Conservation (phyloP, 257 asterid genomes). For the Plantago elongata region DNA sequence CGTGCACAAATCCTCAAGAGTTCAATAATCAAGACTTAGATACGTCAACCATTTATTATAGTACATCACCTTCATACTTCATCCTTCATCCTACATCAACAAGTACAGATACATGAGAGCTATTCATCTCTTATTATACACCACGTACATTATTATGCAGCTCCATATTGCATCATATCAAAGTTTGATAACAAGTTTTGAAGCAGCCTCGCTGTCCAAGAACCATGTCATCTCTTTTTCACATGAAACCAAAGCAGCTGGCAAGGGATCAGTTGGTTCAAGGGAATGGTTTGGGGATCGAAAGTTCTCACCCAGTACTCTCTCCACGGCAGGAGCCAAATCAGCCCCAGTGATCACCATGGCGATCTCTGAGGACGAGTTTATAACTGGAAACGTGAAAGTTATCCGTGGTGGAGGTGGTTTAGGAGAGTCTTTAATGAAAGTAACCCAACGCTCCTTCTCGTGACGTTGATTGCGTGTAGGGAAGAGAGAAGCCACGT, state of each 20-base stretch:
- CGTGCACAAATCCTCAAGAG: too few species aligned
- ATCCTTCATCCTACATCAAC: too few species aligned
- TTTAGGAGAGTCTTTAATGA: constrained; percentile 72
- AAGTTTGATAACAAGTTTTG: constrained; percentile 33
- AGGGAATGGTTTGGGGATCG: background rate
- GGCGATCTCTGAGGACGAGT: constrained; percentile 72
- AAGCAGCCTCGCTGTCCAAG: constrained; percentile 73
- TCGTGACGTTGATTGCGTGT: constrained; percentile 49
- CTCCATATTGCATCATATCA: background rate
- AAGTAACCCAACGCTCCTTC: constrained; percentile 73
- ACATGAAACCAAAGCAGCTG: constrained; percentile 50
- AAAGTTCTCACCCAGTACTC: constrained; percentile 27
- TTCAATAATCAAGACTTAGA: too few species aligned
- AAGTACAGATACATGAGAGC: too few species aligned
- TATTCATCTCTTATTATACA: too few species aligned
- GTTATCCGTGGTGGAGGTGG: constrained; percentile 87
- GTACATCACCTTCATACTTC: too few species aligned
- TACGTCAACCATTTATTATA: too few species aligned
- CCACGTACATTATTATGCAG: background rate
- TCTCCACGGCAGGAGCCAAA: constrained; percentile 42
- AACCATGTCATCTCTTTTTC: constrained; percentile 66
- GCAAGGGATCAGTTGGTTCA: constrained; percentile 32
- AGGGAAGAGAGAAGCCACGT: constrained; percentile 85
- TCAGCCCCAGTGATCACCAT: constrained; percentile 77
- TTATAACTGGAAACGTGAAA: constrained; percentile 80